These are phyloP conservation scores for Talaromyces sp. DNA, from an alignment of 2,329 filamentous ascomycete species.

Conservation along the genomic window DNA sequence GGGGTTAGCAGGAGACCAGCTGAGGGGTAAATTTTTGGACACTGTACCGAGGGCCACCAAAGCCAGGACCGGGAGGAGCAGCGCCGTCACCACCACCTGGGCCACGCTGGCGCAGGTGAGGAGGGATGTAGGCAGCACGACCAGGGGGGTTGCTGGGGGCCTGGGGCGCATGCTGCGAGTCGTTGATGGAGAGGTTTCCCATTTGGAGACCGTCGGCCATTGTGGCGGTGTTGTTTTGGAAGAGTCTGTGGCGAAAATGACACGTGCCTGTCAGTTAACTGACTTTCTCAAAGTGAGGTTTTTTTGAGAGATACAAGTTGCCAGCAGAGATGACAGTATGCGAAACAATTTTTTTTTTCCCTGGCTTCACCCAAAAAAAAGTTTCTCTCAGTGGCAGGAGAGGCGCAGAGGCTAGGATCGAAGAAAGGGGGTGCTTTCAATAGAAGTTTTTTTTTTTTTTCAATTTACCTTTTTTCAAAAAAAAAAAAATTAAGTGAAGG, in stretches of 20 bases:
- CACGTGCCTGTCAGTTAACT: constrained; percentile 13
- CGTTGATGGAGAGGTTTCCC: constrained; percentile 55
- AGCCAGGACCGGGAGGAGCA: constrained; percentile 35
- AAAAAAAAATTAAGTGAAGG: constrained; percentile 4
- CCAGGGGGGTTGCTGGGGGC: constrained; percentile 48
- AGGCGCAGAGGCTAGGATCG: constrained; percentile 12
- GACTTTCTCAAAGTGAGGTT: background rate
- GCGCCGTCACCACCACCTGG: constrained; percentile 44
- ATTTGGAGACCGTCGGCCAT: constrained; percentile 47
- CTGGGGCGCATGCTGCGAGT: constrained; percentile 62
- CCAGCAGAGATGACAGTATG: constrained; percentile 3
- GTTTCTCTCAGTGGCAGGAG: constrained; percentile 10
- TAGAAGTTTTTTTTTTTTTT: too few relatives aligned
- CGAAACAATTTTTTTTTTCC: constrained; percentile 17
- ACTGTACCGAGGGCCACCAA: constrained; percentile 39
- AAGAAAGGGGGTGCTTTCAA: background rate
- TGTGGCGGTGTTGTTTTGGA: constrained; percentile 29
- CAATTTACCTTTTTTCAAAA: background rate
- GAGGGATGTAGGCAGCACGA: constrained; percentile 67
- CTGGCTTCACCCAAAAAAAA: constrained; percentile 17
- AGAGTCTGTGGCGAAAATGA: background rate
- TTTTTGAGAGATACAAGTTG: background rate
- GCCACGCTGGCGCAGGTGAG: constrained; percentile 58
- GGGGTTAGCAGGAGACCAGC: constrained; percentile 16
- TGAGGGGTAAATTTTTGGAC: constrained; percentile 17